phyloP scores from a whole-genome alignment of 176 grass and related monocot genomes.

The Dactylis glomerata region DNA sequence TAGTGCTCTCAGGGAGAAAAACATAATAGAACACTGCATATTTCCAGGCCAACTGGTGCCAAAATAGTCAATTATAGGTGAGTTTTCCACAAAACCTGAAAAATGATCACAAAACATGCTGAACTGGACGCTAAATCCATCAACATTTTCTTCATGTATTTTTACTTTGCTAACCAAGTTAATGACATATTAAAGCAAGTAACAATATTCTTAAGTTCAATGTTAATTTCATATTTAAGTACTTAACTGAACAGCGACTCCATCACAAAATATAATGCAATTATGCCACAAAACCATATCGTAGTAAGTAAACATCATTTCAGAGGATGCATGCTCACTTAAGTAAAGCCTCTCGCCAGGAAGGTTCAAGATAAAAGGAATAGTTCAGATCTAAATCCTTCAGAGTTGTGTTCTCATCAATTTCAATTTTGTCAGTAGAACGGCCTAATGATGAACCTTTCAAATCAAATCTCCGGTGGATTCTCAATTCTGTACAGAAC shows the following conservation, averaged over 20 bases:
- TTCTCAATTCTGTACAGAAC: constrained; percentile 99
- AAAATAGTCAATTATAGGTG: neutral
- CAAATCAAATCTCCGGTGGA: constrained; percentile 91
- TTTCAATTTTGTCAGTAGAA: constrained; percentile 91
- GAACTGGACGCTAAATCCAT: neutral
- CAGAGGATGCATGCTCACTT: constrained; percentile 52
- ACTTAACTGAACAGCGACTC: neutral
- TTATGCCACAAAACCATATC: constrained; percentile 14
- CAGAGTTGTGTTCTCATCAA: constrained; percentile 96
- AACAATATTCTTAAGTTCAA: neutral
- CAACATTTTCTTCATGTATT: neutral
- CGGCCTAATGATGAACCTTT: constrained; percentile 96
- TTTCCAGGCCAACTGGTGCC: neutral
- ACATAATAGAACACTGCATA: neutral
- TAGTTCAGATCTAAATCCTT: constrained; percentile 98
- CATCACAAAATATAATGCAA: neutral
- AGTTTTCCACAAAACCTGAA: neutral
- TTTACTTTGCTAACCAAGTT: neutral
- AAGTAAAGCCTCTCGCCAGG: constrained; percentile 90
- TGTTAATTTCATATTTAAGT: neutral
- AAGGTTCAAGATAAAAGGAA: constrained; percentile 96
- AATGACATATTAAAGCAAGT: neutral
- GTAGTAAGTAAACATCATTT: neutral
- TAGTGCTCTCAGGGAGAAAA: neutral
- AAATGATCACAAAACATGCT: neutral